phyloP scores from a whole-genome alignment of 495 filamentous ascomycete genomes.

The Lepraria neglecta region DNA sequence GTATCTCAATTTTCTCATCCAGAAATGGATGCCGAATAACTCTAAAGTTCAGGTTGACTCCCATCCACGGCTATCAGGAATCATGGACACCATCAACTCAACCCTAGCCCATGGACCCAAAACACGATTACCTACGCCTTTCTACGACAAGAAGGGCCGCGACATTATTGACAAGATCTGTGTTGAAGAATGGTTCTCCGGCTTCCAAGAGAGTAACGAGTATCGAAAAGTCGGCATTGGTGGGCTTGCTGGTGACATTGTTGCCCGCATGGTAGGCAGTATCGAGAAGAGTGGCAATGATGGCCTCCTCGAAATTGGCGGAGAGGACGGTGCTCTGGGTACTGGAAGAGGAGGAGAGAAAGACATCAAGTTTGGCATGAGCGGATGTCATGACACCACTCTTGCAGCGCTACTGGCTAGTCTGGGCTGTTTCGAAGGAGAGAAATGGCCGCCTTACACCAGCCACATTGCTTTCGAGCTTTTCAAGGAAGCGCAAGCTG shows the following conservation, averaged over 20 bases:
- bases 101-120: conserved; percentile 77
- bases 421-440: conserved; percentile 66
- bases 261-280: conserved; percentile 73
- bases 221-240: conserved; percentile 86
- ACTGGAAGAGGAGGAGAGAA: conserved; percentile 42
- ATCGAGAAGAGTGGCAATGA: conserved; percentile 56
- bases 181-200: conserved; percentile 90
- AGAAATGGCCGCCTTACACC: conserved; percentile 85
- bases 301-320: conserved; percentile 46
- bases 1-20: conserved; percentile 67
- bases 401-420: conserved; percentile 72
- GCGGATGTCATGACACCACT: conserved; percentile 93
- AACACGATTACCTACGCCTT: conserved; percentile 72
- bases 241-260: conserved; percentile 72
- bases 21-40: conserved; percentile 77
- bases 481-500: conserved; percentile 51
- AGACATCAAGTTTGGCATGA: conserved; percentile 63
- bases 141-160: conserved; percentile 72
- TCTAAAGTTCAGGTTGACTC: conserved; percentile 73
- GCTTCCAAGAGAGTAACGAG: conserved; percentile 75
- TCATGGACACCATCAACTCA: conserved; percentile 90
- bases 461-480: conserved; percentile 88
- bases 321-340: conserved; percentile 34
- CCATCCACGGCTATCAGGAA: conserved; percentile 75
- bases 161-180: conserved; percentile 69